phyloP scores from a whole-genome alignment of 768 basidiomycete species.

The Boletus bicolor region DNA sequence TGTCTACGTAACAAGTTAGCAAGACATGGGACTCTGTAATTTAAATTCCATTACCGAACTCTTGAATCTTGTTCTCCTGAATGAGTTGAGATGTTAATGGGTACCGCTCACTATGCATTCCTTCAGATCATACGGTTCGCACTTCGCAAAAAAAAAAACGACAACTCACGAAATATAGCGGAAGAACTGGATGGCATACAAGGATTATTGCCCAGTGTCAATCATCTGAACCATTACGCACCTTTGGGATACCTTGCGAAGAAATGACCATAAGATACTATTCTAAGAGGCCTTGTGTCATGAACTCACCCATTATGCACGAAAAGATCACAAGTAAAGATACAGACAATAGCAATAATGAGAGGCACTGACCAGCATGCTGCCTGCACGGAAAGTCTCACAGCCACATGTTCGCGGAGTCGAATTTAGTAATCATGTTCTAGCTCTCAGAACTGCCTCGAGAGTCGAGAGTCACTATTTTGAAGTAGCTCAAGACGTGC shows the following conservation, averaged over 20 bases:
- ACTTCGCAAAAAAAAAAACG: no score
- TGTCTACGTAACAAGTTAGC: conserved; percentile 48
- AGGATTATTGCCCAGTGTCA: conserved; percentile 6
- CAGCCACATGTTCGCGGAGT: conserved; percentile 15
- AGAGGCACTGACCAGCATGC: not conserved
- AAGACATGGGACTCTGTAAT: not conserved
- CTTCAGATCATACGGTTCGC: conserved; percentile 11
- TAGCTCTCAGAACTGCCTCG: no score
- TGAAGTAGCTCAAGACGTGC: not conserved
- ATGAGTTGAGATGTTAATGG: conserved; percentile 97
- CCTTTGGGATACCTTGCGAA: conserved; percentile 61
- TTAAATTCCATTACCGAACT: conserved; percentile 67
- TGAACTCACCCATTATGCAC: conserved; percentile 23
- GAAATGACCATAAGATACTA: not conserved
- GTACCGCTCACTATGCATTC: conserved; percentile 77
- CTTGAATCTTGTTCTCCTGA: conserved; percentile 97
- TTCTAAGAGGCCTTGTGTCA: not conserved
- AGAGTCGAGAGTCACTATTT: no score
- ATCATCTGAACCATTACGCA: conserved; percentile 27
- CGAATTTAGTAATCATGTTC: not conserved
- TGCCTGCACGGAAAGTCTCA: not conserved
- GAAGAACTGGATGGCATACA: conserved; percentile 66
- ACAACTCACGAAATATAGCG: conserved; percentile 84
- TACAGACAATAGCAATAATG: conserved; percentile 2
- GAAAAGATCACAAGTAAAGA: conserved; percentile 8